phyloP scores from a whole-genome alignment of 2,329 filamentous ascomycete species.

The Colletotrichum musae region DNA sequence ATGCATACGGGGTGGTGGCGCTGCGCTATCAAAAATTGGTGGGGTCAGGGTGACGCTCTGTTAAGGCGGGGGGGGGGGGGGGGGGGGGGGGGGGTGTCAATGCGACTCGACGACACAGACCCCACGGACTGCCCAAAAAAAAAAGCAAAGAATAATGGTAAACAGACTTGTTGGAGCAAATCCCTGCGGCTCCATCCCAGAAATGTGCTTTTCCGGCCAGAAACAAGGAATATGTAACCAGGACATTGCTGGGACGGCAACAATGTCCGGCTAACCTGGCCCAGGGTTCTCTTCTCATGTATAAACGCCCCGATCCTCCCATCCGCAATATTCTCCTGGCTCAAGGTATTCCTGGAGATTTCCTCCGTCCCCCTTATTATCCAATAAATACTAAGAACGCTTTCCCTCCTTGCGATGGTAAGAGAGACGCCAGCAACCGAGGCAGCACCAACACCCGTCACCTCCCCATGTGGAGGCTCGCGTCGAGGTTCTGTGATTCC shows the following conservation, averaged over 20 bases:
- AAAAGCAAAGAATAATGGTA: not conserved
- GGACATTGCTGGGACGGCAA: not conserved
- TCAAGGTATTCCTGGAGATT: not conserved
- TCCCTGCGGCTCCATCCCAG: conserved; percentile 25
- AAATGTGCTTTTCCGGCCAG: conserved; percentile 31
- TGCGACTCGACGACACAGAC: not conserved
- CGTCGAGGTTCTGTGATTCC: conserved; percentile 30
- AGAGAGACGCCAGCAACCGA: too few relatives aligned
- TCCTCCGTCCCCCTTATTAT: conserved; percentile 8
- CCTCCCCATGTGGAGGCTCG: conserved; percentile 36
- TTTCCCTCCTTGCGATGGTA: not conserved
- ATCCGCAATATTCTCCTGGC: conserved; percentile 4
- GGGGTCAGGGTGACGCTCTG: conserved; percentile 24
- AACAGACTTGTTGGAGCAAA: conserved; percentile 33
- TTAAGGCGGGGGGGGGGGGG: conserved; percentile 24
- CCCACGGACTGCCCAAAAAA: conserved; percentile 1
- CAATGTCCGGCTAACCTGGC: not conserved
- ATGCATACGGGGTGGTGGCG: too few relatives aligned
- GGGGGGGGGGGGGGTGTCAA: conserved; percentile 8
- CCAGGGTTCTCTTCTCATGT: conserved; percentile 4
- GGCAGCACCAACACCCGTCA: not conserved
- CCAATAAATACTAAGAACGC: conserved; percentile 7
- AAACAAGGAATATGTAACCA: conserved; percentile 5
- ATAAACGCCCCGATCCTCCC: conserved; percentile 32
- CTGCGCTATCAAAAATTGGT: conserved; percentile 20